A percentile compares a stretch with the other conserved stretches of the same genome.
These are phyloP conservation scores for Phellopilus nigrolimitatus DNA, from an alignment of 1,284 basidiomycete genomes.

Conservation along the genomic window DNA sequence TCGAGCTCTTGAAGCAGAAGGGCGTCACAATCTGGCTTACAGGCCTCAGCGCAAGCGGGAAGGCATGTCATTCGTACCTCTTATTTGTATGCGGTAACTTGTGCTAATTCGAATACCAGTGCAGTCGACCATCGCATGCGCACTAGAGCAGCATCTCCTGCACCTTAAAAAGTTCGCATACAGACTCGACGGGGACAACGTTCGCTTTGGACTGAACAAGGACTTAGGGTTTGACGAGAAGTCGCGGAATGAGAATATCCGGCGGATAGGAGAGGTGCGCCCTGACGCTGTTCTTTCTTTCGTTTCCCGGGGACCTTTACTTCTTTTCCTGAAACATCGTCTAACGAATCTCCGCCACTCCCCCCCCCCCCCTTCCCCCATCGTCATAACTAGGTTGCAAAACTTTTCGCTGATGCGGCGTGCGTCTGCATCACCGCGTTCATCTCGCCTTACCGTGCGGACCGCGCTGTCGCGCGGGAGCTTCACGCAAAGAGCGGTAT, in stretches of 20 bases:
- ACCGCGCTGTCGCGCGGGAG: conserved; percentile 80
- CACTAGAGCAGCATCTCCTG: conserved; percentile 93
- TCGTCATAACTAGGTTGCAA: conserved; percentile 95
- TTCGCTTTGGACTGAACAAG: conserved; percentile 96
- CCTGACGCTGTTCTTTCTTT: too few species aligned
- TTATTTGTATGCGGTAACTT: too few species aligned
- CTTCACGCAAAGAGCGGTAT: conserved; percentile 74
- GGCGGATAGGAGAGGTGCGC: conserved; percentile 89
- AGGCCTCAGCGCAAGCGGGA: conserved; percentile 88
- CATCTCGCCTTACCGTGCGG: conserved; percentile 94
- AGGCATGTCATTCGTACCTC: conserved; percentile 43
- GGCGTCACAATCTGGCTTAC: conserved; percentile 94
- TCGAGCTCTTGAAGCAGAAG: conserved; percentile 65
- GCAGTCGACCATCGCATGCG: conserved; percentile 91
- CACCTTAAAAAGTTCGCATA: conserved; percentile 85
- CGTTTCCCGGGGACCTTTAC: too few species aligned
- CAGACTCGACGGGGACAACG: conserved; percentile 95
- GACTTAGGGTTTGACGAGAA: conserved; percentile 96
- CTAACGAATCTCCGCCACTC: too few species aligned
- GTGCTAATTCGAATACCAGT: too few species aligned
- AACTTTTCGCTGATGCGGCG: conserved; percentile 87
- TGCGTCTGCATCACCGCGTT: conserved; percentile 92
- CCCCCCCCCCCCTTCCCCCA: too few species aligned
- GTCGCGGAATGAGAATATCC: conserved; percentile 96
- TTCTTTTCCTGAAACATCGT: too few species aligned